Base-by-base conservation (phyloP, 257 asterid genomes). In the Schizonepeta tenuifolia region DNA sequence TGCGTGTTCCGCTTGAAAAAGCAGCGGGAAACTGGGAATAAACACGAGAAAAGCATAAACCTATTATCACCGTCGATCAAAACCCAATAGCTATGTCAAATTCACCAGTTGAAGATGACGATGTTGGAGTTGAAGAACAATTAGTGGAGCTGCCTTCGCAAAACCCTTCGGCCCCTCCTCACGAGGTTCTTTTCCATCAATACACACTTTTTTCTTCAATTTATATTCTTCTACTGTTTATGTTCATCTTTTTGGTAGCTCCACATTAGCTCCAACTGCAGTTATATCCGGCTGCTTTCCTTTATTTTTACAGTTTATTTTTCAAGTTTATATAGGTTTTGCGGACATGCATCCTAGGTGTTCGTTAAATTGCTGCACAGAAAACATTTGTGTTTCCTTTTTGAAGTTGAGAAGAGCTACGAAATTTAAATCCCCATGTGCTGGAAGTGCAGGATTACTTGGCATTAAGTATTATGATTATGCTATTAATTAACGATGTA, bases 121-220 rank as follows among this genome's bases (percentile, higher is more conserved):
- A 64, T 61, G 80, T 73, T 56, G 82, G 72, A 55, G 83, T 74
- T 53, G 77, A 57, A 49, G 86, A 78, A 38, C 43, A 38, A 70
- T 38, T 74, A 58, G 75, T 70, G 65, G 80, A 75, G 69, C 80
- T 74, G 70, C 78, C 72, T 14, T 57, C 88, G 13, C 90, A 86
- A 72, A 81, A 93, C 85, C 99, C 99, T 70, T 73, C 83, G 26
- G 96, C 97, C 47, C 99, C 99, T 68, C 51, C 84, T 49, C 85
- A 92, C 74, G 98, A 89, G 97, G 99, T 94, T 60, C 31, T n/a
- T 55, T 44, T 51, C 68, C 57, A 4, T 22, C 31, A 5, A 9
- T 57, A 60, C 40, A 15, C 41, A 5, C 31, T n/a, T 36, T n/a
- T 2, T 31, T 14, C 21, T 51, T 68, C 12, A 9, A 24, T 47